Evolutionary conservation across 345 rosid genomes (phyloP).

Genomic region (Litchi chinensis): DNA sequence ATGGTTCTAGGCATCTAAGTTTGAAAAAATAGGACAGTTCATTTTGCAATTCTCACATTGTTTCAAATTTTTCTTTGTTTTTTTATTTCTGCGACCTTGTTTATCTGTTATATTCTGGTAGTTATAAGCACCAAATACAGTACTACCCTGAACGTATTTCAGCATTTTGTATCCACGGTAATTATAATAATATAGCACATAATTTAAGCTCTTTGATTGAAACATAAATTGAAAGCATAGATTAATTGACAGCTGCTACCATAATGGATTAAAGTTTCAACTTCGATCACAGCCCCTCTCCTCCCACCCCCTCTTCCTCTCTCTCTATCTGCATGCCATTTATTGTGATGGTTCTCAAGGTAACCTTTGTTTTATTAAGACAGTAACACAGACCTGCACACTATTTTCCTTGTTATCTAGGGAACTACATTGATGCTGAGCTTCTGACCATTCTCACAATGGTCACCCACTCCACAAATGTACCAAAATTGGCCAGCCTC

Average conservation of each 20-base stretch:
- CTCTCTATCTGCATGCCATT: not conserved
- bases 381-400: not conserved
- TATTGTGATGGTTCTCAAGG: not conserved
- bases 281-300: not conserved
- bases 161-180: not conserved
- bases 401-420: conserved; percentile 3
- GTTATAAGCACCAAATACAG: not conserved
- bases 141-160: not conserved
- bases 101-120: not conserved
- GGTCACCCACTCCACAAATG: conserved; percentile 19
- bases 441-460: conserved; percentile 25
- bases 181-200: not conserved
- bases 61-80: not conserved
- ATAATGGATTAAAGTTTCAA: not conserved
- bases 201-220: not conserved
- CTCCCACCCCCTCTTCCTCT: not conserved
- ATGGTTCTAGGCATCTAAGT: not conserved
- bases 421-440: conserved; percentile 17
- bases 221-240: not conserved
- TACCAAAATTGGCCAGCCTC: conserved; percentile 17
- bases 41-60: not conserved
- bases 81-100: not conserved
- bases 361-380: not conserved
- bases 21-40: not conserved
- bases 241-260: not conserved